Conservation (phyloP, 768 basidiomycete species). For the Suillus americanus region DNA sequence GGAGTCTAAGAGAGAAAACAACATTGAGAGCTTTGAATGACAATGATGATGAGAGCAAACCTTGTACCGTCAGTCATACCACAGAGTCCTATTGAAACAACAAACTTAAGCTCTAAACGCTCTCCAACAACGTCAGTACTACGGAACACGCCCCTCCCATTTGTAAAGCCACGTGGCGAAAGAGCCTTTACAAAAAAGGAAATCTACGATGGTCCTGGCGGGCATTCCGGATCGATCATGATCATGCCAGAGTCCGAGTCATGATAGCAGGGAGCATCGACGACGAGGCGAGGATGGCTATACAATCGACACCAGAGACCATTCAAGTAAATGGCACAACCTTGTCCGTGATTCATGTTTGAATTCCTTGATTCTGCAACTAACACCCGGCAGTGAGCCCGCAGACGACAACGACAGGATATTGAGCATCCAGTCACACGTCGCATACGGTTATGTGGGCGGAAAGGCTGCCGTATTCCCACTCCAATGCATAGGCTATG, state of each 20-base stretch:
- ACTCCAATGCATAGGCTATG: constrained; percentile 85
- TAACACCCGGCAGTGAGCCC: background rate
- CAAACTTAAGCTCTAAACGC: background rate
- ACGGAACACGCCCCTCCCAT: constrained; percentile 2
- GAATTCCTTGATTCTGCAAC: background rate
- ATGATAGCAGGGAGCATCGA: background rate
- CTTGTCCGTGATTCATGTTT: background rate
- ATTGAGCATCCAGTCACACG: constrained; percentile 91
- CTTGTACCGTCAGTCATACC: constrained; percentile 62
- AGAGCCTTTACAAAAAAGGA: background rate
- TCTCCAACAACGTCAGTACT: background rate
- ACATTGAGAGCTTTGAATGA: background rate
- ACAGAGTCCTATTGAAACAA: background rate
- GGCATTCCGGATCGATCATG: background rate
- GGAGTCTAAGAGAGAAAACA: constrained; percentile 49
- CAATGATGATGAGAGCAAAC: constrained; percentile 26
- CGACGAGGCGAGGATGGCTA: background rate
- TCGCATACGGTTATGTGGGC: constrained; percentile 92
- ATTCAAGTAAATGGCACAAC: background rate
- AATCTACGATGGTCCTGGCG: background rate
- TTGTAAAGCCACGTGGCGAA: constrained; percentile 6
- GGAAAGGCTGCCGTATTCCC: constrained; percentile 79
- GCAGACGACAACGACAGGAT: constrained; percentile 48
- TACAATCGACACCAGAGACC: background rate
- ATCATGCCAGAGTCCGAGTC: background rate